Evolutionary conservation across 306 rosid species (phyloP).

Genomic region (Casuarina equisetifolia): DNA sequence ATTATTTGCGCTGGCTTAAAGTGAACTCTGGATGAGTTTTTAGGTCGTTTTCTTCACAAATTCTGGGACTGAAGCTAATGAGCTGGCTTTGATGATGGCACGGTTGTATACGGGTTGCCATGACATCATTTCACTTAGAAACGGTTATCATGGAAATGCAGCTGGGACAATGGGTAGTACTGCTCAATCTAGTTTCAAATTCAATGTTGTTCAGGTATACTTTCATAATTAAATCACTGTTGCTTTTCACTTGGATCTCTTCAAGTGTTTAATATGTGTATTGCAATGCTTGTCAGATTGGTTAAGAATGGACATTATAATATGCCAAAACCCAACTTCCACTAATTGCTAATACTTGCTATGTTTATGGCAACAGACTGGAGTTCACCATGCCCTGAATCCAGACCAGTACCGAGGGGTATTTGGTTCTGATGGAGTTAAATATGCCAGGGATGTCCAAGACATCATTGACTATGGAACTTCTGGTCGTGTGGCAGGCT

Average conservation of each 20-base stretch:
- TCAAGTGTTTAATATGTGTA: not conserved
- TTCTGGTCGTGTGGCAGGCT: constrained; percentile 38
- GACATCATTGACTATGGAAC: constrained; percentile 49
- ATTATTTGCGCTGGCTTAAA: not conserved
- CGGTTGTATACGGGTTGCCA: constrained; percentile 42
- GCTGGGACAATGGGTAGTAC: constrained; percentile 43
- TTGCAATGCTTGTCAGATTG: not conserved
- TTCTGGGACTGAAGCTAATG: constrained; percentile 58
- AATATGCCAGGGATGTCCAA: constrained; percentile 48
- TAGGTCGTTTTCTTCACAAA: constrained; percentile 51
- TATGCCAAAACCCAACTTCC: not conserved
- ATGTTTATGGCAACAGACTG: constrained; percentile 35
- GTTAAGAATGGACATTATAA: not conserved
- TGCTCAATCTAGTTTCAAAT: constrained; percentile 44
- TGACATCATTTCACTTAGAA: constrained; percentile 49
- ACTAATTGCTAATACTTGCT: constrained; percentile 1
- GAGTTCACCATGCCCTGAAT: constrained; percentile 47
- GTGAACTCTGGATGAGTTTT: constrained; percentile 2
- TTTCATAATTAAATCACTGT: constrained; percentile 8
- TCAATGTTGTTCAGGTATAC: constrained; percentile 42
- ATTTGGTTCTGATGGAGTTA: constrained; percentile 43
- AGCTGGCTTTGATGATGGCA: constrained; percentile 48
- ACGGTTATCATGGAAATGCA: constrained; percentile 55
- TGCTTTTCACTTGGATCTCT: constrained; percentile 14
- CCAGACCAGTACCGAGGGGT: constrained; percentile 51